Conservation (phyloP, 2,329 filamentous ascomycete species). For the Talaromyces funiculosus region DNA sequence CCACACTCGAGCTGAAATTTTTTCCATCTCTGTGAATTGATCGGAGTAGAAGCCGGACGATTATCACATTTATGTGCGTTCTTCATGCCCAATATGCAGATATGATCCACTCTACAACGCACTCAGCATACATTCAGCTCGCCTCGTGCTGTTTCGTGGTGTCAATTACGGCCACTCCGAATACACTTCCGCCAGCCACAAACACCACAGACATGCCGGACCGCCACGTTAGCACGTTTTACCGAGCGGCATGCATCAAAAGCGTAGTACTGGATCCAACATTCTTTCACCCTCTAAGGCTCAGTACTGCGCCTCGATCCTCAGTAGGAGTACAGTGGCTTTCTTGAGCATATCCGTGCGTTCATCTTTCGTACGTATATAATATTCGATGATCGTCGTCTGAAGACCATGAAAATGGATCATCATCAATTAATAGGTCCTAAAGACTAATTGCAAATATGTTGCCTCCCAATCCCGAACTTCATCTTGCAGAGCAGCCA, state of each 20-base stretch:
- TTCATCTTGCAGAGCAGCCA: not conserved
- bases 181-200: not conserved
- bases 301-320: too few species aligned
- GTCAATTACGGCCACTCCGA: not conserved
- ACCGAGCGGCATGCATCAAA: not conserved
- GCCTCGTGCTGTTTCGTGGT: not conserved
- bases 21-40: not conserved
- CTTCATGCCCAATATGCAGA: not conserved
- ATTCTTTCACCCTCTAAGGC: not conserved
- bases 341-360: not conserved
- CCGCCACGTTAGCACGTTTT: not conserved
- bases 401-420: not conserved
- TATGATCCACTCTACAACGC: not conserved
- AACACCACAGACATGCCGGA: not conserved
- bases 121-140: not conserved
- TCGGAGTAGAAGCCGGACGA: not conserved
- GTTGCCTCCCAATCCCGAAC: not conserved
- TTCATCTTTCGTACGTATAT: not conserved
- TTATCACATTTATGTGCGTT: not conserved
- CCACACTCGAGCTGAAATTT: not conserved
- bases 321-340: not conserved
- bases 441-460: not conserved
- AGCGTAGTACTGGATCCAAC: not conserved
- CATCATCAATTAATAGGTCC: not conserved
- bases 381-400: not conserved